Evolutionary conservation across 2,329 filamentous ascomycete genomes (phyloP).

Genomic region (Paecilomyces sp.): DNA sequence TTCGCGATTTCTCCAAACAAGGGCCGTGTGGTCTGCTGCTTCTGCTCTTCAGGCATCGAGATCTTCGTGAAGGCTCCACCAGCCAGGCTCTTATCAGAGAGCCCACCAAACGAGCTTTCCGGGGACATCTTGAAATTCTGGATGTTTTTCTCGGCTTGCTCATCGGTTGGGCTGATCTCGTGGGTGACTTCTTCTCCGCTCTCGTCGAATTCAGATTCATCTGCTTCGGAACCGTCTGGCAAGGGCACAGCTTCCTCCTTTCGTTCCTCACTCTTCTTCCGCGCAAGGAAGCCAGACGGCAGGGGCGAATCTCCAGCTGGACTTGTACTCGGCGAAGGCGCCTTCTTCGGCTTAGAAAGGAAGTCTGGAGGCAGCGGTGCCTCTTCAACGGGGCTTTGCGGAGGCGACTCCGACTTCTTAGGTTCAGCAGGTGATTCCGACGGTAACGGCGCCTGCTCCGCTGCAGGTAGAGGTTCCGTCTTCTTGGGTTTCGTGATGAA

Average conservation of each 20-base stretch:
- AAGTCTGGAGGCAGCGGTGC: constrained; percentile 20
- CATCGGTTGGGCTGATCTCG: constrained; percentile 26
- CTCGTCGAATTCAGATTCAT: constrained; percentile 37
- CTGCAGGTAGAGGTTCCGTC: constrained; percentile 2
- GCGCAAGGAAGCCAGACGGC: neutral
- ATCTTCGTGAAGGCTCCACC: constrained; percentile 35
- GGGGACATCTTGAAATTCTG: constrained; percentile 34
- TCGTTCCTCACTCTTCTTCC: constrained; percentile 11
- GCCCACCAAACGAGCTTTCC: constrained; percentile 38
- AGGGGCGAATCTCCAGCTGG: constrained; percentile 1
- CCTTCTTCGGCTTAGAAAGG: constrained; percentile 6
- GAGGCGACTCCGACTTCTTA: constrained; percentile 6
- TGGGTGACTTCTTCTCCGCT: constrained; percentile 41
- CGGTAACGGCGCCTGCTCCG: constrained; percentile 18
- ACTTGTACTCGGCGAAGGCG: neutral
- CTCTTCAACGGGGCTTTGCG: constrained; percentile 11
- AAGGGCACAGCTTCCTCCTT: constrained; percentile 20
- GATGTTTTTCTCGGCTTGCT: constrained; percentile 18
- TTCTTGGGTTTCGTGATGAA: constrained; percentile 10
- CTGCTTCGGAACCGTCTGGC: constrained; percentile 26
- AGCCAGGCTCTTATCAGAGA: constrained; percentile 27
- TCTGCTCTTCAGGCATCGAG: constrained; percentile 20
- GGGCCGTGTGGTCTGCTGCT: constrained; percentile 18
- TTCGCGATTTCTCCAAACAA: constrained; percentile 41
- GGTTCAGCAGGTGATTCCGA: constrained; percentile 20